Conservation (phyloP, 1,284 basidiomycete genomes). For the Melampsora larici-populina region DNA sequence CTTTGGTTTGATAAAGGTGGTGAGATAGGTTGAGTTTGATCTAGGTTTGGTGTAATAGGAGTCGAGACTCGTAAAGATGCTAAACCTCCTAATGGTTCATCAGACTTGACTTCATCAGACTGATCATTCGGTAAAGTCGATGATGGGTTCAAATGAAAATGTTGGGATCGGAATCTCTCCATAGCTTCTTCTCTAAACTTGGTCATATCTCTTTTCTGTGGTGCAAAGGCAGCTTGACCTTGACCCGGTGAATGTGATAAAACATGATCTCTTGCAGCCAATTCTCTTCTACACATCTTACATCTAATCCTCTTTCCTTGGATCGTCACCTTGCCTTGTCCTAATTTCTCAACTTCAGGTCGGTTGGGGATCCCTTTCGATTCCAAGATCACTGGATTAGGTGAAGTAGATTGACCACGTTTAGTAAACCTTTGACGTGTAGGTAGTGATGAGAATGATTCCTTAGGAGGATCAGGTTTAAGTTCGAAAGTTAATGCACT, state of each 20-base stretch:
- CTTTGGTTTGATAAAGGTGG: background rate
- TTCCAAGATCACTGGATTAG: background rate
- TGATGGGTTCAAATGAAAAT: background rate
- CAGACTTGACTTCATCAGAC: background rate
- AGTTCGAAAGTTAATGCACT: background rate
- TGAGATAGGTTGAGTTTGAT: background rate
- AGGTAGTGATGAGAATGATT: too few relatives aligned
- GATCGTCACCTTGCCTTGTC: conserved; percentile 21
- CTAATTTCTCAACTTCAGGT: conserved; percentile 19
- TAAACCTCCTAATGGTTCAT: background rate
- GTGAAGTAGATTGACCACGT: background rate
- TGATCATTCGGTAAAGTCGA: background rate
- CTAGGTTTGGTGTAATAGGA: background rate
- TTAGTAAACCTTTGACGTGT: background rate
- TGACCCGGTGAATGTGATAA: conserved; percentile 43
- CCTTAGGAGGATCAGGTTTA: background rate
- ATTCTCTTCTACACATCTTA: conserved; percentile 37
- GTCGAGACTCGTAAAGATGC: background rate
- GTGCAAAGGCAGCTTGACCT: conserved; percentile 51
- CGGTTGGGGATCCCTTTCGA: background rate
- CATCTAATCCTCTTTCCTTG: conserved; percentile 18
- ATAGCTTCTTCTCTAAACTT: conserved; percentile 6
- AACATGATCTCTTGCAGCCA: conserved; percentile 33
- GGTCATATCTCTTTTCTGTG: conserved; percentile 50
- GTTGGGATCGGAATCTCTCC: background rate